Base-by-base conservation (phyloP, 768 basidiomycete genomes). In the Pulveroboletus frians region DNA sequence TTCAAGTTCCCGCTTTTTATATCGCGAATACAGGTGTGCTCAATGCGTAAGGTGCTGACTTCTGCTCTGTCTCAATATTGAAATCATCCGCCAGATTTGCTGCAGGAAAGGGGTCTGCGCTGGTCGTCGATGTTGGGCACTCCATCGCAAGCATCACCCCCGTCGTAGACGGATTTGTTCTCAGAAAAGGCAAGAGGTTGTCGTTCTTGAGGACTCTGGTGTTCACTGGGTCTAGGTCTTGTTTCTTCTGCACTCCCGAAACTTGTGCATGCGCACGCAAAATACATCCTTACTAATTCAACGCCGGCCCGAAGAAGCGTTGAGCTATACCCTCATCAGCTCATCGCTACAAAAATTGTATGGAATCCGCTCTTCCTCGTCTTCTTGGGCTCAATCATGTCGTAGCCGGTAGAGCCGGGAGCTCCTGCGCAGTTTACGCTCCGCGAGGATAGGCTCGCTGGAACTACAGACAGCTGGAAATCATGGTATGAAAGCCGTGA, bases 81-180 rank as follows among this genome's bases (percentile, higher is more conserved):
- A 61, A 50, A 46, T 38, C 43, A 36, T 36, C 5, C 38, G 31
- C 23, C 27, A 97, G 94, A 3, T 99, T 99, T 66, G 91, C 95
- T 14, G 88, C 94, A 45, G 96, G 96, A 26, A 94, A 92, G 64
- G 94, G 93, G 2, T 93, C 96, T n/a, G 94, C 96, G 2, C 76
- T 98, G 40, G 91, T 99, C 2, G 82, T 99, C 36, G 96, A 99
- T 59, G 80, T 98, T 40, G 96, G 96, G 5, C 85, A 92, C 54
- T 79, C 87, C 11, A 82, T 85, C 65, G 87, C 88, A 13, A 95
- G 90, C 58, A 90, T 95, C 13, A 92, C 92, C 1, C 96, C 96
- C 5, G 88, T 99, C 17, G 92, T 94, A 4, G 96, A 99, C 58
- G 96, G 96, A 4, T 99, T 97, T 61, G 96, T 98, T 37, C 80